Conservation (phyloP, 2,329 filamentous ascomycete species). For the Corniculantispora saksenae region DNA sequence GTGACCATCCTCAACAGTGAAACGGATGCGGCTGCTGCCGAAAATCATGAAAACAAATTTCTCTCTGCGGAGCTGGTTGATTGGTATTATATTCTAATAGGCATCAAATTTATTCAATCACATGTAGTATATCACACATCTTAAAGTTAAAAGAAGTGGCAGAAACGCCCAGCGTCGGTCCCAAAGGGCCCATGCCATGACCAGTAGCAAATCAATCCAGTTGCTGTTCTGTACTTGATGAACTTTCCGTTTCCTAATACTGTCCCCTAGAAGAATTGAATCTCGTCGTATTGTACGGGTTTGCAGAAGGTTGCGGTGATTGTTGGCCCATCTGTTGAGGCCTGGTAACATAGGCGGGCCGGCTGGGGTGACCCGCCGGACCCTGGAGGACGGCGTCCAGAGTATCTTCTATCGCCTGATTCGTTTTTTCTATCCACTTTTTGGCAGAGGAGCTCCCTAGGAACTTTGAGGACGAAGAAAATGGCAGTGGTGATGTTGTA, state of each 20-base stretch:
- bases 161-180: no score
- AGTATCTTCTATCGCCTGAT: slow-evolving; percentile 36
- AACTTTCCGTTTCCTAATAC: neutral
- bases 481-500: neutral
- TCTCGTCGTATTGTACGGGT: neutral
- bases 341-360: slow-evolving; percentile 8
- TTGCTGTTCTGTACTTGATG: neutral
- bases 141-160: no score
- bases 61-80: no score
- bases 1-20: no score
- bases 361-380: neutral
- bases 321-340: neutral
- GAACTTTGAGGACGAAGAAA: slow-evolving; percentile 23
- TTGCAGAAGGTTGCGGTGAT: neutral
- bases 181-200: no score
- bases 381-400: slow-evolving; percentile 33
- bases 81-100: no score
- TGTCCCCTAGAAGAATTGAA: neutral
- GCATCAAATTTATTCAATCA: no score
- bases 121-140: no score
- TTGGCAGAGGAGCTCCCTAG: slow-evolving; percentile 37
- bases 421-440: slow-evolving; percentile 39
- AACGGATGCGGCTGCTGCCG: no score
- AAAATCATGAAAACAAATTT: no score
- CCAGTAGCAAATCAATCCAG: neutral